Conservation (phyloP, 2,329 filamentous ascomycete species). For the Microcyclospora tardicrescens region DNA sequence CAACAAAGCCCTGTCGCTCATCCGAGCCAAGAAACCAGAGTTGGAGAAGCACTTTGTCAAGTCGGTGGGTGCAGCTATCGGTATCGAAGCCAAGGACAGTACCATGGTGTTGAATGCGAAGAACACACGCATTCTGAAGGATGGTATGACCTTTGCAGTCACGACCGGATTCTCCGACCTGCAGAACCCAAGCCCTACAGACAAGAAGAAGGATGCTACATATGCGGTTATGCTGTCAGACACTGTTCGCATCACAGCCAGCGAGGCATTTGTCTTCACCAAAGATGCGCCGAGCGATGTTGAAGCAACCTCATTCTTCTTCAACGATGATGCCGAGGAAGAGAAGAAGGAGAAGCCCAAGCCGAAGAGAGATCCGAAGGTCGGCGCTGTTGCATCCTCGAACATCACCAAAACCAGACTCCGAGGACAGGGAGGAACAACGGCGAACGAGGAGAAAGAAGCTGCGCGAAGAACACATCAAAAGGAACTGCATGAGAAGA, state of each 20-base stretch:
- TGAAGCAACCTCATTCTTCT: slow-evolving; percentile 95
- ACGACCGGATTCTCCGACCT: slow-evolving; percentile 84
- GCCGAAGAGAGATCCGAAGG: slow-evolving; percentile 69
- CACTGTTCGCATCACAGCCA: slow-evolving; percentile 70
- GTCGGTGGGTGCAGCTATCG: slow-evolving; percentile 82
- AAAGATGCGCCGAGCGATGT: slow-evolving; percentile 83
- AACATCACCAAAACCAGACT: slow-evolving; percentile 93
- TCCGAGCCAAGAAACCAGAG: slow-evolving; percentile 86
- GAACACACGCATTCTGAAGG: slow-evolving; percentile 69
- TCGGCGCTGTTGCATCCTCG: slow-evolving; percentile 79
- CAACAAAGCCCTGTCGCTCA: slow-evolving; percentile 64
- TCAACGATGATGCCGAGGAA: slow-evolving; percentile 90
- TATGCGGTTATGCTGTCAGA: slow-evolving; percentile 89
- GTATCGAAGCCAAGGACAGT: slow-evolving; percentile 76
- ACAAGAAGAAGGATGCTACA: slow-evolving; percentile 66
- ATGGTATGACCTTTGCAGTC: slow-evolving; percentile 92
- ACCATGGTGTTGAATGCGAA: slow-evolving; percentile 79
- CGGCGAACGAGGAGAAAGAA: slow-evolving; percentile 81
- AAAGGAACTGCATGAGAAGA: slow-evolving; percentile 74
- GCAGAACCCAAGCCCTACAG: slow-evolving; percentile 72
- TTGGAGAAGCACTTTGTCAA: slow-evolving; percentile 91
- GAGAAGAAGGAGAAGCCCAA: slow-evolving; percentile 71
- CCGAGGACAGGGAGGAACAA: slow-evolving; percentile 77
- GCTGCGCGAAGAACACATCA: slow-evolving; percentile 81
- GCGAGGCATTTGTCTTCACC: slow-evolving; percentile 78